Evolutionary conservation across 495 filamentous ascomycete genomes (phyloP).

Genomic region (Symbiotaphrina buchneri): DNA sequence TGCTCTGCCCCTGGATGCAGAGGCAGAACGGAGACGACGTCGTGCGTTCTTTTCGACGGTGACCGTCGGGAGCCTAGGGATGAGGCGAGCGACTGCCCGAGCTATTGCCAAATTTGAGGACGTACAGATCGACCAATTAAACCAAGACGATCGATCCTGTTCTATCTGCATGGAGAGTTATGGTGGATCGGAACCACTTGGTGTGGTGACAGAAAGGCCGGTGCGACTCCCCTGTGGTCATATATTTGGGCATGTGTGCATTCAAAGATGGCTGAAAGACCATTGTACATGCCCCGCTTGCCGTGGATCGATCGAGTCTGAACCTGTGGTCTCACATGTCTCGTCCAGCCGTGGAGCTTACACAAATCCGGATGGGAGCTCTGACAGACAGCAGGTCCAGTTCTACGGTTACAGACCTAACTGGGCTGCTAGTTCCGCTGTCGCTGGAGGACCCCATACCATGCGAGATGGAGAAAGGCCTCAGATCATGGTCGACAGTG

Average conservation of each 20-base stretch:
- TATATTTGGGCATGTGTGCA: constrained; percentile 33
- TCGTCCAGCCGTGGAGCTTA: no score
- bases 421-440: not conserved
- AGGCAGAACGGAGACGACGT: no score
- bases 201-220: not conserved
- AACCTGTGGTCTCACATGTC: no score
- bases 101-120: not conserved
- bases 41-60: no score
- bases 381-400: constrained; percentile 28
- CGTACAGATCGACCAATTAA: not conserved
- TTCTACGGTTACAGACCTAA: constrained; percentile 9
- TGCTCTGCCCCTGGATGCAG: no score
- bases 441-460: no score
- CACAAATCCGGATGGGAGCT: no score
- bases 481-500: no score
- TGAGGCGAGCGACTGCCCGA: not conserved
- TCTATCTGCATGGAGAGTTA: constrained; percentile 5
- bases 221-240: constrained; percentile 11
- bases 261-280: constrained; percentile 36
- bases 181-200: constrained; percentile 3
- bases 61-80: no score
- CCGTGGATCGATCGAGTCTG: constrained; percentile 28
- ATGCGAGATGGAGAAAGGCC: no score
- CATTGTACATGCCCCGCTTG: constrained; percentile 34
- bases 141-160: constrained; percentile 3